Percentiles rank a stretch among this genome's conserved stretches.
Evolutionary conservation across 352 stramenopile genomes (phyloP).

Genomic region (Discostella stelligera): DNA sequence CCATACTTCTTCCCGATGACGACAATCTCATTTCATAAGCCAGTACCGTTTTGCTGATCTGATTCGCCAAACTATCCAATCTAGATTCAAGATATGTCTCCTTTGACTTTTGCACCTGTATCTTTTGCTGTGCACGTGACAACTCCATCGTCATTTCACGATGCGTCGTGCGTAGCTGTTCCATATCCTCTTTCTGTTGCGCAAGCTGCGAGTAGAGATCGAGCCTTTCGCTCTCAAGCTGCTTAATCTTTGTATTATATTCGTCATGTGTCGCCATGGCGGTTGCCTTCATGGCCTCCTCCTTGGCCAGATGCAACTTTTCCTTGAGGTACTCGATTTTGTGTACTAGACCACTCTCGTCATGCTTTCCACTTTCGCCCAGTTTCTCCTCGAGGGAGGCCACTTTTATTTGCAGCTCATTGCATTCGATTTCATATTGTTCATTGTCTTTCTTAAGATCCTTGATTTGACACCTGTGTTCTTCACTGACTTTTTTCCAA

Average conservation of each 20-base stretch:
- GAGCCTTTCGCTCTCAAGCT: constrained; percentile 17
- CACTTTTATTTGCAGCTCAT: constrained; percentile 8
- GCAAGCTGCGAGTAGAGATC: constrained; percentile 17
- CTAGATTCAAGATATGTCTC: constrained; percentile 40
- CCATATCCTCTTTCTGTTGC: constrained; percentile 2
- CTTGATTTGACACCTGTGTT: constrained; percentile 27
- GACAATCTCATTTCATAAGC: constrained; percentile 39
- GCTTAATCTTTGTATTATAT: constrained; percentile 3
- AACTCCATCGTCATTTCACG: constrained; percentile 25
- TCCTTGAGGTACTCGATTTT: background rate
- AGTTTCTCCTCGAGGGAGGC: constrained; percentile 9
- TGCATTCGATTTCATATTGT: constrained; percentile 17
- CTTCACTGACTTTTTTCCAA: constrained; percentile 20
- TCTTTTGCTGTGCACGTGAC: constrained; percentile 34
- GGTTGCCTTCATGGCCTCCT: background rate
- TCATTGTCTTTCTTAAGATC: constrained; percentile 21
- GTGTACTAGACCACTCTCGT: background rate
- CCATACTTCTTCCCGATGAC: background rate
- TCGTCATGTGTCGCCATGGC: background rate
- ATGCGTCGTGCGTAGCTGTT: constrained; percentile 26
- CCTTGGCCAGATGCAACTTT: background rate
- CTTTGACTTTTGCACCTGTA: constrained; percentile 45
- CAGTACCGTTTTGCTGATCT: constrained; percentile 38
- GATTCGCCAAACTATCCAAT: constrained; percentile 42
- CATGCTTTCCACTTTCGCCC: background rate